Base-by-base conservation (phyloP, 768 basidiomycete genomes). In the Hericium alpestre region DNA sequence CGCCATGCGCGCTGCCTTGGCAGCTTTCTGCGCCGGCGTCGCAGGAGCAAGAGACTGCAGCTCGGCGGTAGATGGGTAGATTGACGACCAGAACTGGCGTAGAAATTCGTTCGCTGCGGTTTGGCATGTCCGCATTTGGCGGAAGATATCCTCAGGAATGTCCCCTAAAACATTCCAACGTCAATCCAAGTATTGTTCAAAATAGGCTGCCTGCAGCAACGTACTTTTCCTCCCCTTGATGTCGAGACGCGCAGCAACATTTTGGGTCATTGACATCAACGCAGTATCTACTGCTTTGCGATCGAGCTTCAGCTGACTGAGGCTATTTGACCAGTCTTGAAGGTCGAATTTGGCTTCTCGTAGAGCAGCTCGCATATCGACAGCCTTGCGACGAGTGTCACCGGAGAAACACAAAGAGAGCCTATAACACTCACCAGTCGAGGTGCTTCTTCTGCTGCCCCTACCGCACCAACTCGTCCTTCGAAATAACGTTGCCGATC, bases 61-160 rank as follows among this genome's bases (percentile, higher is more conserved):
- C 51, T 88, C 88, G 16, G 77, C 73, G 0, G 78, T 70, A 6
- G 87, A 82, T 5, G 93, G 94, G 60, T 92, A 87, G 52, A 89
- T 80, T 1, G 92, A 81, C 2, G 85, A 79, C 93, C 94, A 98
- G 68, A 93, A 97, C 67, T 98, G 96, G 27, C 95, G 84, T 13
- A 99, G 76, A 68, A 98, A 96, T 67, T 99, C 96, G 65, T 92
- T 93, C 11, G 94, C 87, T 3, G 94, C 87, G 1, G 91, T 91
- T 66, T 96, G 93, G 65, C 90, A 92, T 0, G 88, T 88, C 16
- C 81, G 83, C 81, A 97, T 87, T 71, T 93, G 85, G 56, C 82
- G 77, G 64, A 90, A 83, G 40, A 95, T 73, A 2, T 76, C 77
- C 52, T 87, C 82, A 1, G 93, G 90, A 38, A 99, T 83, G 41